Conservation (phyloP, 164 flowering plant genomes). For the Tetracentron sinense region DNA sequence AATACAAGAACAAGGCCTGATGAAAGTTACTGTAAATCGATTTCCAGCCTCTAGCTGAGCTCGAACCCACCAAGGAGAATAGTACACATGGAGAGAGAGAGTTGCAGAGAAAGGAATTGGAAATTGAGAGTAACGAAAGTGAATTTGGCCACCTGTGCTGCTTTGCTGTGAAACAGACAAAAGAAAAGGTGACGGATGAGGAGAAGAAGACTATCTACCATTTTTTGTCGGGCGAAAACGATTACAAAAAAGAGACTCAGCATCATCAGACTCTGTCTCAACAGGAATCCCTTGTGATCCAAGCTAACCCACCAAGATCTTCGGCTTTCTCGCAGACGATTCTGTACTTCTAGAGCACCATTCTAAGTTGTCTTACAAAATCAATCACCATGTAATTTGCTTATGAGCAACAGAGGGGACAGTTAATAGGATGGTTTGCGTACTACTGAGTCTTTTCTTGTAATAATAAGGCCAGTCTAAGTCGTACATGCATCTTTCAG, state of each 20-base stretch:
- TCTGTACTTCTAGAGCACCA: no score
- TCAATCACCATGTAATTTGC: no score
- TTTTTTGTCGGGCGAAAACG: conserved; percentile 7
- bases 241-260: not conserved
- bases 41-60: not conserved
- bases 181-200: conserved; percentile 33
- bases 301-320: conserved; percentile 17
- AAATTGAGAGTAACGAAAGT: not conserved
- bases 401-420: no score
- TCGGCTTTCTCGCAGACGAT: no score
- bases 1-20: not conserved
- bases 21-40: conserved; percentile 1
- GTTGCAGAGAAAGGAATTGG: not conserved
- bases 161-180: conserved; percentile 37
- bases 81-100: not conserved
- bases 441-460: no score
- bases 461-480: no score
- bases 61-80: conserved; percentile 15
- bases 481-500: no score
- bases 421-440: no score
- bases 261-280: conserved; percentile 13
- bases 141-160: conserved; percentile 18
- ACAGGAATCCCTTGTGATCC: conserved; percentile 25
- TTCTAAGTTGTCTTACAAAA: no score
- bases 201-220: conserved; percentile 15